phyloP scores from a whole-genome alignment of 2,329 filamentous ascomycete genomes.

The Pseudogymnoascus sp. region DNA sequence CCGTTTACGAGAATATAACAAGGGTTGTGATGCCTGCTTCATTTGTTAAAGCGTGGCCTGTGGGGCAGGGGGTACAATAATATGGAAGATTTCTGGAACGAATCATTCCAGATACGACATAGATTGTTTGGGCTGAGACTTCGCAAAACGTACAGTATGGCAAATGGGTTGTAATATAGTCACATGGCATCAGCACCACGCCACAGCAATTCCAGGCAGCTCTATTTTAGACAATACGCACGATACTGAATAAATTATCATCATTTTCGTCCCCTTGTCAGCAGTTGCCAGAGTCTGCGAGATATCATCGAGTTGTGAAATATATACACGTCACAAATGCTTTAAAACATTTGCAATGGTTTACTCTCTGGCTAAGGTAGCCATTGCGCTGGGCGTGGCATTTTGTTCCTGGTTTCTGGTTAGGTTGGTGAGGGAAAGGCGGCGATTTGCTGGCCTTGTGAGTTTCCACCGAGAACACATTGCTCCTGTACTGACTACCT shows the following conservation, averaged over 20 bases:
- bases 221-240: not conserved
- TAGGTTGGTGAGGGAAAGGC: not conserved
- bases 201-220: not conserved
- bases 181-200: not conserved
- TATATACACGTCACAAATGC: not conserved
- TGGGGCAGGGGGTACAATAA: not conserved
- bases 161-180: not conserved
- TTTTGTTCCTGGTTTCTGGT: not conserved
- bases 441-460: not conserved
- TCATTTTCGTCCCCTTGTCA: not conserved
- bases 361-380: not conserved
- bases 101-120: not conserved
- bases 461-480: not conserved
- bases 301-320: not conserved
- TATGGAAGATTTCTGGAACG: not conserved
- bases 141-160: not conserved
- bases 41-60: not conserved
- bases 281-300: not conserved
- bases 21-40: not conserved
- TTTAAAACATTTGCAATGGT: not conserved
- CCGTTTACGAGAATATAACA: not conserved
- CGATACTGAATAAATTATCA: not conserved
- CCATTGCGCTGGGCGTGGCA: not conserved
- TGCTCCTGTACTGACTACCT: not conserved
- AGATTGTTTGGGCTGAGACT: not conserved